Evolutionary conservation across 176 grass and related monocot species (phyloP).

Genomic region (Pharus latifolius): DNA sequence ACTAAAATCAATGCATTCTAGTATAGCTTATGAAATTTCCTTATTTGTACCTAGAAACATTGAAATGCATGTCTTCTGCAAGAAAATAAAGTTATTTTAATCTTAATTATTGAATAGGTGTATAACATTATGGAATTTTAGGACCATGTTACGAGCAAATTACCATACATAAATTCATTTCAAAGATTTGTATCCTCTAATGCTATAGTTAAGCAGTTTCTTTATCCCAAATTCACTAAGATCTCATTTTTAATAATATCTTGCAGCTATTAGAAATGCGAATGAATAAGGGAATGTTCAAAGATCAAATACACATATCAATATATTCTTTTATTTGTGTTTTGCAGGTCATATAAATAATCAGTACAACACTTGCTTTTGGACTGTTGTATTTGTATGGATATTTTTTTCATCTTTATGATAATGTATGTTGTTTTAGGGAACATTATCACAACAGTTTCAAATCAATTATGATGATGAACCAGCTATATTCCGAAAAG

Average conservation of each 20-base stretch:
- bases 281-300: too few species aligned
- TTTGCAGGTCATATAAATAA: constrained; percentile 78
- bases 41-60: neutral
- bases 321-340: neutral
- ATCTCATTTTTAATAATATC: too few species aligned
- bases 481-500: constrained; percentile 53
- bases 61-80: neutral
- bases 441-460: constrained; percentile 46
- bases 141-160: neutral
- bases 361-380: constrained; percentile 75
- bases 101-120: neutral
- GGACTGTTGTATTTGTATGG: constrained; percentile 16
- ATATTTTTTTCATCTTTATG: neutral
- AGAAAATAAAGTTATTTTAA: neutral
- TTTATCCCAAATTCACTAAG: neutral
- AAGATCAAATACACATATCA: too few species aligned
- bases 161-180: neutral
- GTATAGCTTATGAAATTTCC: neutral
- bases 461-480: constrained; percentile 49
- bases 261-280: too few species aligned
- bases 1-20: neutral
- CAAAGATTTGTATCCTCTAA: neutral
- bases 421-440: constrained; percentile 16
- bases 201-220: neutral
- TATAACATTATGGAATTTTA: neutral